phyloP scores from a whole-genome alignment of 176 grass and related monocot species.

The Oryza meridionalis region DNA sequence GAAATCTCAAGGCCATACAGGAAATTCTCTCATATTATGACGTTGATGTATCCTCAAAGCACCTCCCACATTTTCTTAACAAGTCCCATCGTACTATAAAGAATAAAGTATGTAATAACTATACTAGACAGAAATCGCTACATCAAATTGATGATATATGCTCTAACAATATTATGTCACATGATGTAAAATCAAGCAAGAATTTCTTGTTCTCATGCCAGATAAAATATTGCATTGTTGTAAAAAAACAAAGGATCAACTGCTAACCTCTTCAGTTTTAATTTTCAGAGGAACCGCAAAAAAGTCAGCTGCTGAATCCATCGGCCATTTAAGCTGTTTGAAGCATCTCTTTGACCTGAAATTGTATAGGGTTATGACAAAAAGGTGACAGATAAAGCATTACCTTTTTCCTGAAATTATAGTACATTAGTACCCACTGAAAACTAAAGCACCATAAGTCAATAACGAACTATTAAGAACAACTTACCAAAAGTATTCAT shows the following conservation, averaged over 20 bases:
- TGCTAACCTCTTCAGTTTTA: constrained; percentile 49
- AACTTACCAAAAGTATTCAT: constrained; percentile 93
- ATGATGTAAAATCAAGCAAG: constrained; percentile 6
- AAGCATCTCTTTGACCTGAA: constrained; percentile 85
- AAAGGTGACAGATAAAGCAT: constrained; percentile 33
- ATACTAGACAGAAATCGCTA: neutral
- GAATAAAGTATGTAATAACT: neutral
- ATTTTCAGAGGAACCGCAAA: constrained; percentile 29
- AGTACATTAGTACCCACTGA: neutral
- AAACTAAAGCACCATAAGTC: neutral
- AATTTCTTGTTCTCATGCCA: neutral
- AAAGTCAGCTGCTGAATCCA: constrained; percentile 53
- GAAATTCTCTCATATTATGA: neutral
- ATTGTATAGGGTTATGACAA: constrained; percentile 29
- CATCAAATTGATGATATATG: neutral
- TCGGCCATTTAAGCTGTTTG: constrained; percentile 74
- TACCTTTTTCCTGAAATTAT: neutral
- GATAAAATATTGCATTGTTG: constrained; percentile 2
- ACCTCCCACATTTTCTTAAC: neutral
- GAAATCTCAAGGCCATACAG: neutral
- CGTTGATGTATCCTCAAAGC: neutral
- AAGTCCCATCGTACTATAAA: neutral
- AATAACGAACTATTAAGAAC: constrained; percentile 22
- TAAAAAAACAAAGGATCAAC: constrained; percentile 13
- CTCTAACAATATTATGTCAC: neutral